Evolutionary conservation across 2,329 filamentous ascomycete genomes (phyloP).

Genomic region (Alternaria sp.): DNA sequence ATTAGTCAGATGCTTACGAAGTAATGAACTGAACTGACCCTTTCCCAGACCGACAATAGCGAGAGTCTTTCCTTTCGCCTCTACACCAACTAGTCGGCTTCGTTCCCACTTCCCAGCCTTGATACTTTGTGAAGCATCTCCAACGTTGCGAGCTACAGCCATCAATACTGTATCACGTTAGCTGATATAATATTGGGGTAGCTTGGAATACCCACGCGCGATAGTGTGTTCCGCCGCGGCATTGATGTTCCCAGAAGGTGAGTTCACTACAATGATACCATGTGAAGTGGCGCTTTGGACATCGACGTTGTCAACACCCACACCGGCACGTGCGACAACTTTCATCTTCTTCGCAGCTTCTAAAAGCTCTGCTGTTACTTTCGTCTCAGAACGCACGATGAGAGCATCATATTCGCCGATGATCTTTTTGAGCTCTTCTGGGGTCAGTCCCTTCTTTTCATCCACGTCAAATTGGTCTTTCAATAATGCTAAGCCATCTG

Average conservation of each 20-base stretch:
- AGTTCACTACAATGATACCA: conserved; percentile 83
- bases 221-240: conserved; percentile 83
- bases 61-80: conserved; percentile 79
- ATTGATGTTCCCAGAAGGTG: conserved; percentile 80
- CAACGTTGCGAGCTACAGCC: conserved; percentile 77
- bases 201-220: conserved; percentile 50
- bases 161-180: conserved; percentile 65
- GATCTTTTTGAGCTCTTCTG: conserved; percentile 70
- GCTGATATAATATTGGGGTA: conserved; percentile 2
- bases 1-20: conserved; percentile 11
- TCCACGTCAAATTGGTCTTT: conserved; percentile 74
- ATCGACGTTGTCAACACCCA: conserved; percentile 83
- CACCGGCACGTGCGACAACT: conserved; percentile 81
- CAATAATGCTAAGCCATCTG: conserved; percentile 78
- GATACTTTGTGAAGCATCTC: conserved; percentile 72
- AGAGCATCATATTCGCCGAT: conserved; percentile 79
- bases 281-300: conserved; percentile 74
- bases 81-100: conserved; percentile 76
- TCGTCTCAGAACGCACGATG: conserved; percentile 82
- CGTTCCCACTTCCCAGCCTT: conserved; percentile 81
- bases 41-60: conserved; percentile 84
- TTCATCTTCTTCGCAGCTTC: conserved; percentile 73
- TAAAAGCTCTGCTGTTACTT: conserved; percentile 76
- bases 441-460: conserved; percentile 68
- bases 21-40: conserved; percentile 53